phyloP scores from a whole-genome alignment of 164 flowering plant species.

The Cinnamomum chago region DNA sequence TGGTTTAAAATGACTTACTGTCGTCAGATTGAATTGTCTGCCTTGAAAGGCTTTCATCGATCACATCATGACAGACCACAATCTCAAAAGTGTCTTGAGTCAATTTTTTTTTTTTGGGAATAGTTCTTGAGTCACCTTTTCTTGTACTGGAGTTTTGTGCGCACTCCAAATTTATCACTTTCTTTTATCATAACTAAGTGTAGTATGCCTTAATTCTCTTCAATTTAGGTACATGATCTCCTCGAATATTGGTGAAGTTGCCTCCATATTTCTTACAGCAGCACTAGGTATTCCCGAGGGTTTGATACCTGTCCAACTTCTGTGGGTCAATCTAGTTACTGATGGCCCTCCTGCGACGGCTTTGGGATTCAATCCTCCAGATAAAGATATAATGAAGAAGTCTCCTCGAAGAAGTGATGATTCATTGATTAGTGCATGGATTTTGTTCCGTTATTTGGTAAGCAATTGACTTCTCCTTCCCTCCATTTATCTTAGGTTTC shows the following conservation, averaged over 20 bases:
- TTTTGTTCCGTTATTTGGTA: constrained; percentile 87
- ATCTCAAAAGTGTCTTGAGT: background rate
- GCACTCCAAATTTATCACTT: background rate
- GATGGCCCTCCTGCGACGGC: constrained; percentile 99
- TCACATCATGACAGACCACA: background rate
- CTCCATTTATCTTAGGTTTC: too few relatives aligned
- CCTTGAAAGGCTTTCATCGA: too few relatives aligned
- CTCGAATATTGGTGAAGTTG: constrained; percentile 91
- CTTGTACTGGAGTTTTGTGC: background rate
- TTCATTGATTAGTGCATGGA: constrained; percentile 78
- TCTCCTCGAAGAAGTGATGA: constrained; percentile 83
- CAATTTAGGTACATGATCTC: constrained; percentile 85
- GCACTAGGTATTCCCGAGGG: constrained; percentile 93
- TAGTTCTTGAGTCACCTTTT: background rate
- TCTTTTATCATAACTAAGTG: background rate
- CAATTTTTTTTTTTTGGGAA: too few relatives aligned
- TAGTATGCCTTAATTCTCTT: background rate
- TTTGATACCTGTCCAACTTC: constrained; percentile 87
- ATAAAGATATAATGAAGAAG: constrained; percentile 82
- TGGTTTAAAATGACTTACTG: too few relatives aligned
- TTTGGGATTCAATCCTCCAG: constrained; percentile 91
- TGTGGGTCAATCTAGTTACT: constrained; percentile 95
- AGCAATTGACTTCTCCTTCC: background rate
- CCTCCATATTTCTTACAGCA: constrained; percentile 83
- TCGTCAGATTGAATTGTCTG: too few relatives aligned